phyloP scores from a whole-genome alignment of 306 rosid genomes.

The Medicago lupulina region DNA sequence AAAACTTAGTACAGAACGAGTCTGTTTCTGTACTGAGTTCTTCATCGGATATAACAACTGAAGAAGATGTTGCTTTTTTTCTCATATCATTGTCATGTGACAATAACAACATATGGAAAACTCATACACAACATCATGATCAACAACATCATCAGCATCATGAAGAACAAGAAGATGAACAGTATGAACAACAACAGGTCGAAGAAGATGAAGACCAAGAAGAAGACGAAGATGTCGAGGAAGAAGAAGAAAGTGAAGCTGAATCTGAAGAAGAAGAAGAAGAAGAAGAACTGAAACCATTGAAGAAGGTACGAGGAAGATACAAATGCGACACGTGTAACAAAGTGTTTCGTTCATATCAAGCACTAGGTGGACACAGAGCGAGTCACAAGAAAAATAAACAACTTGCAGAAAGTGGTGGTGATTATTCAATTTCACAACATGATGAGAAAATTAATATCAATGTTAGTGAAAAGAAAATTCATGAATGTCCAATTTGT shows the following conservation, averaged over 20 bases:
- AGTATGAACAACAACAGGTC: background rate
- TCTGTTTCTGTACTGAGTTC: constrained; percentile 68
- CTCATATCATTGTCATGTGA: constrained; percentile 90
- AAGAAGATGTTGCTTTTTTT: constrained; percentile 81
- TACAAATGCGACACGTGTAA: constrained; percentile 94
- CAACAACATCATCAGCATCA: background rate
- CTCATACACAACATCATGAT: background rate
- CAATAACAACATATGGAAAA: constrained; percentile 55
- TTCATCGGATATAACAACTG: constrained; percentile 70
- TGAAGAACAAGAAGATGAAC: background rate
- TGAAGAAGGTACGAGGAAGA: constrained; percentile 61
- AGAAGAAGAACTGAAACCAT: constrained; percentile 50
- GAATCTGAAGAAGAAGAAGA: constrained; percentile 65
- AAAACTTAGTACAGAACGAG: constrained; percentile 36
- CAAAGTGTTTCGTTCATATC: constrained; percentile 81
- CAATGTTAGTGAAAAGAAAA: constrained; percentile 43
- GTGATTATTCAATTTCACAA: background rate
- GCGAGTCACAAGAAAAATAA: constrained; percentile 94
- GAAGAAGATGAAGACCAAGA: constrained; percentile 29
- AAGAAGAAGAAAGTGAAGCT: constrained; percentile 61
- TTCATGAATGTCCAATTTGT: constrained; percentile 83
- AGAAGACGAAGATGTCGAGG: constrained; percentile 29
- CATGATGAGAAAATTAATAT: background rate
- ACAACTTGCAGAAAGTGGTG: background rate
- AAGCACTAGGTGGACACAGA: constrained; percentile 92